Evolutionary conservation across 345 rosid genomes (phyloP).

Genomic region (Moricandia arvensis): DNA sequence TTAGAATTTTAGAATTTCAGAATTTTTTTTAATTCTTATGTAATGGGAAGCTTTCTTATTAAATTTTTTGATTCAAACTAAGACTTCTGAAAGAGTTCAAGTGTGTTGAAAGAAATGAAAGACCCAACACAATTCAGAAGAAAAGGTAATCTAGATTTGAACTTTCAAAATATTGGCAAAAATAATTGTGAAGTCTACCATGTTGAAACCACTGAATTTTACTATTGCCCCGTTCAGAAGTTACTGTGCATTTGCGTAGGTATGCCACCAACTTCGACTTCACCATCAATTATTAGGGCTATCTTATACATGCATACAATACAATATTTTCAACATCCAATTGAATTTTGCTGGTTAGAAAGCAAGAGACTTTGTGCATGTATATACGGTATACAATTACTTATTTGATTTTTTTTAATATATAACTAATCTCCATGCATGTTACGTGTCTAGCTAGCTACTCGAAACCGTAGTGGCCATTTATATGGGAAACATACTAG

Average conservation of each 20-base stretch:
- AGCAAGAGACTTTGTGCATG: background rate
- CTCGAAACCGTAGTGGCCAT: background rate
- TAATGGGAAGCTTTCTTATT: background rate
- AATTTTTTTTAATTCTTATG: background rate
- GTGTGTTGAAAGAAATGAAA: background rate
- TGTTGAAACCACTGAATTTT: background rate
- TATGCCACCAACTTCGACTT: conserved; percentile 10
- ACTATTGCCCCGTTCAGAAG: background rate
- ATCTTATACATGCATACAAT: background rate
- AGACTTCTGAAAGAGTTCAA: background rate
- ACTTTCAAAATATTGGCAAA: background rate
- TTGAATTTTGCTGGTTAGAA: background rate
- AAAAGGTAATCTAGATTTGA: background rate
- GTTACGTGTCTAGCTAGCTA: background rate
- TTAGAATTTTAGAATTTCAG: background rate
- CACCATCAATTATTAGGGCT: background rate
- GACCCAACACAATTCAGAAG: background rate
- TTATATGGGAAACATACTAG: background rate
- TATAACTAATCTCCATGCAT: background rate
- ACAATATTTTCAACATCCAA: background rate
- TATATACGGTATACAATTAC: background rate
- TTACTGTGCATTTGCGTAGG: background rate
- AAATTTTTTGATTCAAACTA: background rate
- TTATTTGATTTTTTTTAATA: background rate
- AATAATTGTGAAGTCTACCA: background rate